A percentile compares a stretch with the other conserved stretches of the same genome.
phyloP scores from a whole-genome alignment of 495 filamentous ascomycete genomes.

The Penicillium canariense region DNA sequence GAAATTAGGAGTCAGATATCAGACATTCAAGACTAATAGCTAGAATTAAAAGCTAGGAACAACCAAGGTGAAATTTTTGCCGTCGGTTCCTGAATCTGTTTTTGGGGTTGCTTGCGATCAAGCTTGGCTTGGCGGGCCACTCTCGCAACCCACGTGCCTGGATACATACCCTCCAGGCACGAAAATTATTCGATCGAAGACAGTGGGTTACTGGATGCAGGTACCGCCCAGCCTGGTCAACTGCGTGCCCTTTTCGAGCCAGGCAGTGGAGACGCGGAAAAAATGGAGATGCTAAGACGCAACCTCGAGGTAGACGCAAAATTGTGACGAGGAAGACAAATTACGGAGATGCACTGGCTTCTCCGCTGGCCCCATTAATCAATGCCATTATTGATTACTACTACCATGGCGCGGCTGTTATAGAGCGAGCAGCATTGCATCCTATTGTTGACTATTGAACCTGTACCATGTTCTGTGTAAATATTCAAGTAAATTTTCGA shows the following conservation, averaged over 20 bases:
- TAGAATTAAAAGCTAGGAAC: too few species aligned
- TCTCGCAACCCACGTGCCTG: neutral
- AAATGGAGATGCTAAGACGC: neutral
- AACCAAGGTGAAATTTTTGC: too few species aligned
- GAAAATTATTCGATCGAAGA: too few species aligned
- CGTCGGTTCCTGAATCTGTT: conserved; percentile 12
- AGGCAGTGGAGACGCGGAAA: neutral
- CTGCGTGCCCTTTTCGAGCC: neutral
- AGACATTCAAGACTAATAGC: neutral
- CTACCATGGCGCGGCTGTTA: neutral
- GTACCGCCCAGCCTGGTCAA: too few species aligned
- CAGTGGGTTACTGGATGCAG: neutral
- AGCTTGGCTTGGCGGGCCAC: neutral
- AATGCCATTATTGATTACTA: neutral
- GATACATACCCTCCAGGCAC: too few species aligned
- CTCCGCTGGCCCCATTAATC: neutral
- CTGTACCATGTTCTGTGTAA: neutral
- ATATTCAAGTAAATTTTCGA: neutral
- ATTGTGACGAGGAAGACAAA: neutral
- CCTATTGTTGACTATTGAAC: neutral
- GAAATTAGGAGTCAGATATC: neutral
- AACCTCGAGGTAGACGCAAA: neutral
- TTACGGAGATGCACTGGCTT: neutral
- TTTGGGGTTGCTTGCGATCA: neutral
- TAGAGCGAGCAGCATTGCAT: too few species aligned